Base-by-base conservation (phyloP, 768 basidiomycete species). In the Cystobasidium tubakii region DNA sequence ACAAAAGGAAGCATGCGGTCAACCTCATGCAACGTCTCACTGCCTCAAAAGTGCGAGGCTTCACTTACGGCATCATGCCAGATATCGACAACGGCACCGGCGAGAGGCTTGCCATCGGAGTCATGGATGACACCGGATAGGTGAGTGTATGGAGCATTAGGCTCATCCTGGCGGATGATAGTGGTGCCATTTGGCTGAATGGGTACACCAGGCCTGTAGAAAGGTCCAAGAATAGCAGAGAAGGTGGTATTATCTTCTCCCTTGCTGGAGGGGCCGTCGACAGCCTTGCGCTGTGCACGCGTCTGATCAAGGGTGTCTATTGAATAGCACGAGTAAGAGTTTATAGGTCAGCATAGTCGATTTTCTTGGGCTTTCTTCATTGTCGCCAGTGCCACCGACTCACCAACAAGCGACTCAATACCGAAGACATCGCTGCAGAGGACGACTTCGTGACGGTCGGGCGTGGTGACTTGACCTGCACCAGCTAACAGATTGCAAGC, bases 161-260 rank as follows among this genome's bases (percentile, higher is more conserved):
- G 70, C 50, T 78, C 77, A 27, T 66, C 42, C 55, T 73, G 50
- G 0, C 75, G 63, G n/a, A 80, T 50, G 25, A 80, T 77, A 7
- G 66, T 67, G 1, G 75, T 73, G 0, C 77, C 77, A 55, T 80
- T 80, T 7, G 66, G 60, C 39, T 77, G 70, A 0, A 43, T 9
- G 0, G 77, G 76, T 0, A 77, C 79, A 17, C 74, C 73, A 1
- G 70, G 27, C 23, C 77, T 70, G 64, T 77, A 80, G 75, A 79
- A 79, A 2, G 79, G 77, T 6, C 78, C 78, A 23, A 79, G 74
- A 64, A 80, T 79, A 21, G 76, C 77, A 10, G 73, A 74, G 17
- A 66, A 53, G 4, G 79, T 78, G 9, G 74, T 50, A 9, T 64
- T 64, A 12, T 50, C 46, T 15, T 44, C 75, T 7, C 44, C 60